Conservation (phyloP, 352 stramenopile genomes). For the Pythium phragmiticola region DNA sequence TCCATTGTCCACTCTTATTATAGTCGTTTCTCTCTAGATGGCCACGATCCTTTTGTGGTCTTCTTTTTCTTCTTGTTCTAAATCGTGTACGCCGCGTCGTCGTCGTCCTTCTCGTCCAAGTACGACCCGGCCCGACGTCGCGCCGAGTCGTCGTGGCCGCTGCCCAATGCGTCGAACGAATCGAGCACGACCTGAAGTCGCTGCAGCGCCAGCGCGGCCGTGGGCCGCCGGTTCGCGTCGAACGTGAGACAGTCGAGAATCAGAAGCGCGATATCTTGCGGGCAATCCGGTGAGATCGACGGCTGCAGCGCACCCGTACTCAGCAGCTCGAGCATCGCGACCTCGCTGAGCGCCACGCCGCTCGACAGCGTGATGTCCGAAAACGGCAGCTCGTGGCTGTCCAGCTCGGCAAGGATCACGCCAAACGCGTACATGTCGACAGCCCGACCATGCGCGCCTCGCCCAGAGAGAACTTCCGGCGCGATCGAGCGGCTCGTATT, state of each 20-base stretch:
- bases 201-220: constrained; percentile 34
- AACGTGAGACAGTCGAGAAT: constrained; percentile 56
- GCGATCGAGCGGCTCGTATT: constrained; percentile 52
- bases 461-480: constrained; percentile 56
- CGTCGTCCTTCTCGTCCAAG: constrained; percentile 12
- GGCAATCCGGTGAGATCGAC: constrained; percentile 48
- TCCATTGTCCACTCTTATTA: constrained; percentile 1
- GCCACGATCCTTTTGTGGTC: background rate
- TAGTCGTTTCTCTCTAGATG: background rate
- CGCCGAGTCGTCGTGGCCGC: constrained; percentile 29
- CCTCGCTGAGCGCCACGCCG: constrained; percentile 46
- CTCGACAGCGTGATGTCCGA: constrained; percentile 58
- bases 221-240: constrained; percentile 44
- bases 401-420: constrained; percentile 65
- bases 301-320: constrained; percentile 51
- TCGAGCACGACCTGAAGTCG: constrained; percentile 49
- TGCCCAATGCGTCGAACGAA: constrained; percentile 45
- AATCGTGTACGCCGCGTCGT: constrained; percentile 18
- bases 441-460: constrained; percentile 39
- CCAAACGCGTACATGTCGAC: constrained; percentile 78
- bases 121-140: constrained; percentile 6
- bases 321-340: constrained; percentile 51
- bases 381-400: constrained; percentile 69
- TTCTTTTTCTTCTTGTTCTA: constrained; percentile 1
- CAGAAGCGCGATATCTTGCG: constrained; percentile 38